phyloP scores from a whole-genome alignment of 345 rosid species.

The rapeseed (Brassica napus) region DNA sequence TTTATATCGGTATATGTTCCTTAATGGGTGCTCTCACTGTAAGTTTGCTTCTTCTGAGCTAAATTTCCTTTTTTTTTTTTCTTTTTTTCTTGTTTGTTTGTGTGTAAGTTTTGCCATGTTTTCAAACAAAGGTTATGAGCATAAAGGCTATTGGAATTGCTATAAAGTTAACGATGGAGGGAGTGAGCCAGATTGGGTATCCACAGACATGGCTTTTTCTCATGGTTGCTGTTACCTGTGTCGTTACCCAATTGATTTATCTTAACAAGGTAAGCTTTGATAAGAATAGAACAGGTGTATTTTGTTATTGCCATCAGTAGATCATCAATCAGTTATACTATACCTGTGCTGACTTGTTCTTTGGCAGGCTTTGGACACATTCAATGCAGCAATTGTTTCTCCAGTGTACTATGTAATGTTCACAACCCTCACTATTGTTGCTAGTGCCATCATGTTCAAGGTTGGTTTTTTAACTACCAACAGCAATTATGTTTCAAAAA shows the following conservation, averaged over 20 bases:
- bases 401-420: background rate
- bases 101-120: background rate
- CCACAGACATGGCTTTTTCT: background rate
- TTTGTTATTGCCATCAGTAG: background rate
- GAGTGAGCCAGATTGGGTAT: background rate
- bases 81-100: background rate
- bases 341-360: background rate
- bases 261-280: background rate
- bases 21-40: background rate
- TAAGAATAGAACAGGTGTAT: no score
- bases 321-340: no score
- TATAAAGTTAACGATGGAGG: background rate
- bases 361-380: background rate
- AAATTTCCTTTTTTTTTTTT: background rate
- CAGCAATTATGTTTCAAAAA: no score
- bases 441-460: constrained; percentile 4
- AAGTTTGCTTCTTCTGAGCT: background rate
- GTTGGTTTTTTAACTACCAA: background rate
- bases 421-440: background rate
- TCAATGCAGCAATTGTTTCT: background rate
- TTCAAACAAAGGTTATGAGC: background rate
- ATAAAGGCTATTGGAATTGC: background rate
- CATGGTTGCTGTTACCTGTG: background rate
- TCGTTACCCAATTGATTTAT: background rate
- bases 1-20: background rate